phyloP scores from a whole-genome alignment of 2,329 filamentous ascomycete species.

The Colletotrichum viniferum region DNA sequence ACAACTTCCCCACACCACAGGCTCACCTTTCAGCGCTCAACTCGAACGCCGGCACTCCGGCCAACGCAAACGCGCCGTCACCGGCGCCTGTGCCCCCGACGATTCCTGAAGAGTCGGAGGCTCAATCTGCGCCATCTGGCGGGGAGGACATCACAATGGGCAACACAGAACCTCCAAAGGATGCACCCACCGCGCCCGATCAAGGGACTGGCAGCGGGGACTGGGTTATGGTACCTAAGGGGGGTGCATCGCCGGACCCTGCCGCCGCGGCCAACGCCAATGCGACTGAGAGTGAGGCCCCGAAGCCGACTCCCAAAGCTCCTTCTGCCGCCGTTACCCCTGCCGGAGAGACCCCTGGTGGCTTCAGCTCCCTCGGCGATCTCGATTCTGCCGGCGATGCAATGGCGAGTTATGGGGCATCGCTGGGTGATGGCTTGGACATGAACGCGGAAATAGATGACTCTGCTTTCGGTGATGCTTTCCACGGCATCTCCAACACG shows the following conservation, averaged over 20 bases:
- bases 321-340: slow-evolving; percentile 50
- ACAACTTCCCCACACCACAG: slow-evolving; percentile 66
- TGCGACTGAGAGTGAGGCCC: background rate
- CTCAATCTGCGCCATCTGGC: slow-evolving; percentile 11
- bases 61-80: slow-evolving; percentile 50
- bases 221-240: slow-evolving; percentile 78
- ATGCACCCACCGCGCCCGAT: slow-evolving; percentile 49
- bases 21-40: slow-evolving; percentile 59
- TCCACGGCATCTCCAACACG: slow-evolving; percentile 64
- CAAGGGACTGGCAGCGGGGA: slow-evolving; percentile 63
- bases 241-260: slow-evolving; percentile 49
- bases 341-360: slow-evolving; percentile 32
- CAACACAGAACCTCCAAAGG: slow-evolving; percentile 46
- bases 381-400: slow-evolving; percentile 76
- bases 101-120: slow-evolving; percentile 25
- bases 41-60: slow-evolving; percentile 63
- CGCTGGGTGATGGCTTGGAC: slow-evolving; percentile 61
- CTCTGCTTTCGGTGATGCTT: slow-evolving; percentile 83
- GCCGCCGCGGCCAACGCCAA: slow-evolving; percentile 24
- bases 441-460: slow-evolving; percentile 75
- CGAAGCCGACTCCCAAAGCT: slow-evolving; percentile 11
- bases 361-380: slow-evolving; percentile 67
- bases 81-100: slow-evolving; percentile 40
- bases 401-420: slow-evolving; percentile 61
- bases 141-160: slow-evolving; percentile 54